phyloP scores from a whole-genome alignment of 106 monocot genomes.

The Agapanthus africanus region DNA sequence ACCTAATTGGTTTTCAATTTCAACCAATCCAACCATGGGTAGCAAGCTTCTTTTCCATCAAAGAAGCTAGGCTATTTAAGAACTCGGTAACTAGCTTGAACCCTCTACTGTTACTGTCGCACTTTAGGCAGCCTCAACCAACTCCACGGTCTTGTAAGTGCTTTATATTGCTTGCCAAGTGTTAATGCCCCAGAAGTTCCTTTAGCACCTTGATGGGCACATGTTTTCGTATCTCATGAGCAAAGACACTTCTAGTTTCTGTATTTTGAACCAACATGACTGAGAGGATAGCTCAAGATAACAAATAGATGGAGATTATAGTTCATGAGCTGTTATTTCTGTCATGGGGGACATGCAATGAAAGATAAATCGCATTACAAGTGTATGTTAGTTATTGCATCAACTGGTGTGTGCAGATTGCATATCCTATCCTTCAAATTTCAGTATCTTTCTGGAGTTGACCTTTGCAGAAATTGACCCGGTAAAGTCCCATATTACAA shows the following conservation, averaged over 20 bases:
- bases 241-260: neutral
- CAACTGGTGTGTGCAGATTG: no score
- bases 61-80: neutral
- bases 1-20: no score
- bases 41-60: neutral
- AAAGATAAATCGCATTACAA: neutral
- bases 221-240: neutral
- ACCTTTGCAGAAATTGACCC: no score
- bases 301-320: neutral
- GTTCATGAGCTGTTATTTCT: neutral
- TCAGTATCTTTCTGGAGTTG: no score
- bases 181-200: neutral
- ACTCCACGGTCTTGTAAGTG: neutral
- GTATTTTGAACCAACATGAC: neutral
- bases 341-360: no score
- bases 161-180: neutral
- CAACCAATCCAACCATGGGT: no score
- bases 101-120: neutral
- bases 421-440: no score
- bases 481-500: no score
- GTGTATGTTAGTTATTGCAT: no score
- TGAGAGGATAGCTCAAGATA: neutral
- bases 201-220: neutral
- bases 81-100: neutral
- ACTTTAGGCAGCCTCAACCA: neutral